Conservation (phyloP, 352 stramenopile species). For the Aphanomyces astaci region DNA sequence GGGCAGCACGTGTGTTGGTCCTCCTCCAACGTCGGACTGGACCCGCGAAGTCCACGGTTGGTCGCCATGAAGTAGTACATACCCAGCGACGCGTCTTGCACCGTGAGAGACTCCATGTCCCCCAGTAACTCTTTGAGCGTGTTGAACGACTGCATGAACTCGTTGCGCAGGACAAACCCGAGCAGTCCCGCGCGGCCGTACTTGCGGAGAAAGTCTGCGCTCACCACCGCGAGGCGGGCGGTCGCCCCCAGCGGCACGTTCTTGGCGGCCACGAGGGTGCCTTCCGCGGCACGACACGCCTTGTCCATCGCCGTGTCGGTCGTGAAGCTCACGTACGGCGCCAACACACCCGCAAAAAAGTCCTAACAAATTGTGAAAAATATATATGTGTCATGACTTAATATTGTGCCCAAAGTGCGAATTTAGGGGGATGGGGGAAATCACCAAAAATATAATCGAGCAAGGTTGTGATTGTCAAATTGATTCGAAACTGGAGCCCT, state of each 20-base stretch:
- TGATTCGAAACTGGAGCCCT: no score
- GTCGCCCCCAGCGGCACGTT: slow-evolving; percentile 70
- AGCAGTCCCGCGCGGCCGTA: slow-evolving; percentile 69
- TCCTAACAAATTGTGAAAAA: slow-evolving; percentile 36
- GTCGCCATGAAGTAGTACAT: slow-evolving; percentile 87
- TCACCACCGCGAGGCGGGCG: slow-evolving; percentile 77
- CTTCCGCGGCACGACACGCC: slow-evolving; percentile 69
- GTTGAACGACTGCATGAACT: slow-evolving; percentile 85
- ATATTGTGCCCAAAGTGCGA: no score
- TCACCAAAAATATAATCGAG: no score
- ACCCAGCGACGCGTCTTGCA: slow-evolving; percentile 78
- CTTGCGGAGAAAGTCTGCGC: slow-evolving; percentile 76
- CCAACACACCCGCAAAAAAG: slow-evolving; percentile 52
- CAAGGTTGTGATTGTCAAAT: no score
- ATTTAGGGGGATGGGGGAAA: no score
- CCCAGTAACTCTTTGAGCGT: slow-evolving; percentile 73
- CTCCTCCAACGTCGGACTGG: slow-evolving; percentile 52
- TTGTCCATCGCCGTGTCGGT: slow-evolving; percentile 81
- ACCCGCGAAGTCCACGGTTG: slow-evolving; percentile 73
- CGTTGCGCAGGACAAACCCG: slow-evolving; percentile 78
- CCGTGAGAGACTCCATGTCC: slow-evolving; percentile 67
- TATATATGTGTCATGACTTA: no score
- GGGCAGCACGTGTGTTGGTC: slow-evolving; percentile 47
- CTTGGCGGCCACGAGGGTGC: slow-evolving; percentile 67
- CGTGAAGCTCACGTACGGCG: slow-evolving; percentile 67